A percentile compares a stretch with the other conserved stretches of the same genome.
phyloP scores from a whole-genome alignment of 768 basidiomycete species.

The Collybia sp. region DNA sequence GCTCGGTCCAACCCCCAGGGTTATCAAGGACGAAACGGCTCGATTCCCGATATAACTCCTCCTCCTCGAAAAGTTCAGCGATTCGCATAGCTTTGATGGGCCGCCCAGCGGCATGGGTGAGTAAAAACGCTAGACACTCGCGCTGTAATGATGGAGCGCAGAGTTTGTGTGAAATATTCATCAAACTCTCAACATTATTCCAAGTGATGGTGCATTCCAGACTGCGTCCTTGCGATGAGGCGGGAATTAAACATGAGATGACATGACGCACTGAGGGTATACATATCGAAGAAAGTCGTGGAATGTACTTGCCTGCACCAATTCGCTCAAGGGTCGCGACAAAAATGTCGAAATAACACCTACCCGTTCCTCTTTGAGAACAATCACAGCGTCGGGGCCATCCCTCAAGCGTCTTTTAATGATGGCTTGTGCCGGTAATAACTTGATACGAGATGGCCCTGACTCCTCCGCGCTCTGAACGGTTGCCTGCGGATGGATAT shows the following conservation, averaged over 20 bases:
- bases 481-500: conserved; percentile 1
- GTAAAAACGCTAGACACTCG: conserved; percentile 81
- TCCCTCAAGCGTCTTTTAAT: conserved; percentile 38
- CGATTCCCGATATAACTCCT: conserved; percentile 85
- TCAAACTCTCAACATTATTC: conserved; percentile 89
- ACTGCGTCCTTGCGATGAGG: conserved; percentile 25
- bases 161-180: conserved; percentile 89
- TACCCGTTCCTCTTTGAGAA: conserved; percentile 86
- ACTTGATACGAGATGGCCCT: conserved; percentile 12
- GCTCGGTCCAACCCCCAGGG: conserved; percentile 79
- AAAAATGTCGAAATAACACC: conserved; percentile 10
- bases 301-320: conserved; percentile 67
- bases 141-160: conserved; percentile 78
- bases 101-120: conserved; percentile 88
- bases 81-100: conserved; percentile 93
- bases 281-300: conserved; percentile 93
- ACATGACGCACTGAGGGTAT: conserved; percentile 76
- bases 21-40: conserved; percentile 92
- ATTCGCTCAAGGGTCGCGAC: neutral
- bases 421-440: conserved; percentile 29
- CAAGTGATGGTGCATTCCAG: conserved; percentile 91
- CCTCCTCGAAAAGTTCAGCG: conserved; percentile 86
- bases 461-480: neutral
- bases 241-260: neutral
- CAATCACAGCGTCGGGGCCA: conserved; percentile 78